Evolutionary conservation across 2,329 filamentous ascomycete genomes (phyloP), one percentile per base, ranked within the genome.

Genomic region (Monosporascus sp.): DNA sequence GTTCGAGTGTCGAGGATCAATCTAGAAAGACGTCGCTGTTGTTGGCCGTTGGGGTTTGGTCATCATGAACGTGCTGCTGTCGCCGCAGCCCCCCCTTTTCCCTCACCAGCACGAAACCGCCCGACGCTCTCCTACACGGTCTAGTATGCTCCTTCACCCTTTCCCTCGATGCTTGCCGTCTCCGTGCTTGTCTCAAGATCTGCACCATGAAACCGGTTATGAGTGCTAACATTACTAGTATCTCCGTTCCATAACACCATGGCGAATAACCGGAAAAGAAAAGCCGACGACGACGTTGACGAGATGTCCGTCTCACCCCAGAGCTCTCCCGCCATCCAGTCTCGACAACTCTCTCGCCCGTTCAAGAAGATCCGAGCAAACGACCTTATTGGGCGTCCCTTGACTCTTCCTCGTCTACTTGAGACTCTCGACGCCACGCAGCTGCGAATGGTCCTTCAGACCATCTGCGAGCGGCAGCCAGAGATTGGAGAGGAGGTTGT

Each of bases 281-380:
- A 97, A 79, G 91, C 90, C 66, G 84, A 87, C 53, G 84, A 87
- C 50, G 90, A 93, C 59, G 86, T 87, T 67, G 88, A 92, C 68
- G 90, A 91, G 67, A 97, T 97, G 90, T 91, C 88, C 55, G 86
- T 93, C 64, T 97, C 93, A 38, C 92, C 93, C 7, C 82, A 84
- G 55, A 86, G 82, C 71, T 96, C 93, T 40, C 91, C 93, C 48
- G 87, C 89, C 56, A 81, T 88, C 55, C 77, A 86, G 61, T 76
- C 84, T 59, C 83, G 90, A 64, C 77, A 85, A 53, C 82, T 95
- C 27, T 76, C 83, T 36, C 76, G 87, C 59, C 81, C 83, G 17
- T 78, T 84, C 49, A 90, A 89, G 68, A 87, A 81, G 67, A 68
- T 75, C 44, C 76, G 84, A 64, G 76, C 76, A 16, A 80, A 86